Conservation (phyloP, 495 filamentous ascomycete genomes). For the Daldinia grandis region DNA sequence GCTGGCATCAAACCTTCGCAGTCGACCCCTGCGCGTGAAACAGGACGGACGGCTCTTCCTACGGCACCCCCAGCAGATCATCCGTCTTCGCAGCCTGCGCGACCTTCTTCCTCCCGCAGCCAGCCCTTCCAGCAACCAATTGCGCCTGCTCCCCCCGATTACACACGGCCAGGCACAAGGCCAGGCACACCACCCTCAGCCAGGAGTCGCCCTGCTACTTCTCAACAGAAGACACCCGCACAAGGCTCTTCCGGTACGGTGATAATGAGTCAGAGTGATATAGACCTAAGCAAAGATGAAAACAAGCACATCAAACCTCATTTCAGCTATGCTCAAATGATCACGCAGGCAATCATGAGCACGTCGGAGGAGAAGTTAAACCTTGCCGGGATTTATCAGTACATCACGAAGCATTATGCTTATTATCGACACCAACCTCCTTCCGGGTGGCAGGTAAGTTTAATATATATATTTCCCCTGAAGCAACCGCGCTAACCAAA, state of each 20-base stretch:
- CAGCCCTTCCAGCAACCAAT: conserved; percentile 60
- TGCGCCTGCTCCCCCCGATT: conserved; percentile 74
- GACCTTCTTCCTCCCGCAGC: conserved; percentile 37
- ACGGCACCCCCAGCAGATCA: conserved; percentile 60
- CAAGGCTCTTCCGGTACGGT: conserved; percentile 53
- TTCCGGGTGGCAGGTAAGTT: conserved; percentile 84
- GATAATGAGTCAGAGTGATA: conserved; percentile 60
- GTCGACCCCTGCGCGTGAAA: conserved; percentile 45
- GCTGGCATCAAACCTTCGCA: conserved; percentile 47
- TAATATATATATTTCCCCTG: conserved; percentile 3
- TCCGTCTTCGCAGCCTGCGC: conserved; percentile 43
- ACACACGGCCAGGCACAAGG: conserved; percentile 71
- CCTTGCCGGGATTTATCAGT: conserved; percentile 87
- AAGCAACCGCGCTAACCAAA: conserved; percentile 31
- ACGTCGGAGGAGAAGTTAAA: conserved; percentile 86
- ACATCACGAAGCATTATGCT: conserved; percentile 86
- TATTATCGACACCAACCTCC: conserved; percentile 82
- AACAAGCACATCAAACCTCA: conserved; percentile 91
- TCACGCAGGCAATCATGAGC: conserved; percentile 91
- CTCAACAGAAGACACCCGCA: conserved; percentile 55
- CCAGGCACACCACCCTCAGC: conserved; percentile 71
- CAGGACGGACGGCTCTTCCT: conserved; percentile 45
- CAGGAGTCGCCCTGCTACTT: conserved; percentile 45
- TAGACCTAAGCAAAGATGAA: conserved; percentile 85
- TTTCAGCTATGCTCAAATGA: conserved; percentile 96